These are phyloP conservation scores for Curvularia lunata DNA, from an alignment of 2,329 filamentous ascomycete species.

Conservation along the genomic window DNA sequence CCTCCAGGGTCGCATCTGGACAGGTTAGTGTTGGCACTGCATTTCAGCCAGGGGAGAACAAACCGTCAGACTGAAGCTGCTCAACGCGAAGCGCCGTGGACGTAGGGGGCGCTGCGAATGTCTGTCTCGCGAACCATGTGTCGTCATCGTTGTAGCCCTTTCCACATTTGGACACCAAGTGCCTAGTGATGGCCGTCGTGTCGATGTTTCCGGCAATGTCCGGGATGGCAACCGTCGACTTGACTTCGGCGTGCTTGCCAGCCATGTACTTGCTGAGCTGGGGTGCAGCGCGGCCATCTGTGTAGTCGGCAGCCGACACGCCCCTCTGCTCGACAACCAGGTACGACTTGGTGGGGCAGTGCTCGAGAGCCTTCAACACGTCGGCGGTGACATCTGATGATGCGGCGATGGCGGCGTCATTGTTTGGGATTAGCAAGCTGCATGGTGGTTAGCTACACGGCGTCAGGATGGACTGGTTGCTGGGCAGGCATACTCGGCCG, in stretches of 20 bases:
- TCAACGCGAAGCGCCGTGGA: conserved; percentile 21
- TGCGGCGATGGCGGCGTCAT: conserved; percentile 49
- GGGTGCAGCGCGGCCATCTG: conserved; percentile 58
- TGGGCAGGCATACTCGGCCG: conserved; percentile 68
- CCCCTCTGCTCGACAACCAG: conserved; percentile 79
- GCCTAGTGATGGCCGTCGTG: conserved; percentile 48
- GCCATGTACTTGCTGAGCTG: conserved; percentile 61
- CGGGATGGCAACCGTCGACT: conserved; percentile 59
- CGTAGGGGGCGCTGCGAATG: conserved; percentile 24
- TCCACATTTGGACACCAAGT: conserved; percentile 57
- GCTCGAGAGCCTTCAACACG: conserved; percentile 59
- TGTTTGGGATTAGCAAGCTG: conserved; percentile 39
- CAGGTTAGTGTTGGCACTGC: conserved; percentile 10
- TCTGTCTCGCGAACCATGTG: conserved; percentile 14
- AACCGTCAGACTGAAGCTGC: conserved; percentile 32
- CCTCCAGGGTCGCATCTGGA: conserved; percentile 33
- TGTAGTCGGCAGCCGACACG: conserved; percentile 72
- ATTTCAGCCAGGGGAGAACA: neutral
- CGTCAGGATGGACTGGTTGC: conserved; percentile 14
- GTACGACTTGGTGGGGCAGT: conserved; percentile 78
- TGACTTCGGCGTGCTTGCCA: conserved; percentile 58
- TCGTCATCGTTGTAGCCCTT: conserved; percentile 41
- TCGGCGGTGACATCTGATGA: conserved; percentile 52
- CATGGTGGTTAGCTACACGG: conserved; percentile 32
- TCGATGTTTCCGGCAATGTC: conserved; percentile 61